Evolutionary conservation across 225 moss, liverwort and hornwort species (phyloP).

Genomic region (Lunularia cruciata): DNA sequence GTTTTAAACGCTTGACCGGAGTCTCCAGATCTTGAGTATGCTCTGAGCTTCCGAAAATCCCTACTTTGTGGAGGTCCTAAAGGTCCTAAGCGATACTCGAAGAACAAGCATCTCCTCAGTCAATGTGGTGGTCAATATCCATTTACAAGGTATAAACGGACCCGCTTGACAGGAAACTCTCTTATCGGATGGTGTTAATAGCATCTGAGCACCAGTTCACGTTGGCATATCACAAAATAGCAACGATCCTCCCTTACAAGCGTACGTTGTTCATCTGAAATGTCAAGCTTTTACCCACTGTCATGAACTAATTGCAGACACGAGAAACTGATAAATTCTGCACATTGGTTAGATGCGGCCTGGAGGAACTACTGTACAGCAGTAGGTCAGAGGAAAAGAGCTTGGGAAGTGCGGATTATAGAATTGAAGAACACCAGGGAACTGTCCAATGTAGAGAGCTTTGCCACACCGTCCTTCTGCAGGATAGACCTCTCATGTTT

Average conservation of each 20-base stretch:
- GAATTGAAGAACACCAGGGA: too few relatives aligned
- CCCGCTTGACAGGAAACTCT: background rate
- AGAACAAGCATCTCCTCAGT: background rate
- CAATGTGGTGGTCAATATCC: background rate
- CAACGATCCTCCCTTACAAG: background rate
- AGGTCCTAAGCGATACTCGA: background rate
- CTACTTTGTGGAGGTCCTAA: background rate
- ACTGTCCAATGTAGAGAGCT: too few relatives aligned
- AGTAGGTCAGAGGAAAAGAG: too few relatives aligned
- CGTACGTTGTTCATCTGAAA: background rate
- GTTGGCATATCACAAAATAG: slow-evolving; percentile 6
- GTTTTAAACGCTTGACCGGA: background rate
- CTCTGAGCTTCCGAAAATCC: background rate
- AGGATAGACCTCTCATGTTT: too few relatives aligned
- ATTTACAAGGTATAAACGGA: background rate
- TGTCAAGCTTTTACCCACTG: background rate
- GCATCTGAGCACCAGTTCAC: slow-evolving; percentile 5
- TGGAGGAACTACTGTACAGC: too few relatives aligned
- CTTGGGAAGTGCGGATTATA: too few relatives aligned
- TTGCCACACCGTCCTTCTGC: too few relatives aligned
- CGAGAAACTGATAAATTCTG: too few relatives aligned
- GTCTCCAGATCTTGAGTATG: background rate
- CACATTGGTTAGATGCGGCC: too few relatives aligned
- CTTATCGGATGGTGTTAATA: background rate
- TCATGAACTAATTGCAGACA: background rate